Percentiles rank a stretch among this genome's conserved stretches.
These are phyloP conservation scores for Ailanthus altissimus DNA, from an alignment of 345 rosid species.

Conservation along the genomic window DNA sequence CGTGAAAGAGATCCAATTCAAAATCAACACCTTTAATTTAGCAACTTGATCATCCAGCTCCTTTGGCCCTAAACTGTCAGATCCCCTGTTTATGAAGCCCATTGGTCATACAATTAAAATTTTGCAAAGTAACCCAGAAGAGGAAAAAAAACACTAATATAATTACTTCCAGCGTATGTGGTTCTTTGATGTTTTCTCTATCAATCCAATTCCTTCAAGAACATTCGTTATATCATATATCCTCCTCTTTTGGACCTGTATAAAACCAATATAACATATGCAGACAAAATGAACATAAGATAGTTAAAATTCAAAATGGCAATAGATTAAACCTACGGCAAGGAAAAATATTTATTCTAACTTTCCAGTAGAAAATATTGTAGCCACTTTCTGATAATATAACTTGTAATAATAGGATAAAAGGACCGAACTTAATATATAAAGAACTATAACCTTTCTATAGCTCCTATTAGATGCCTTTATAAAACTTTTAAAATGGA, in stretches of 20 bases:
- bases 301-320: neutral
- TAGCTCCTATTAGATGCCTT: neutral
- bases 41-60: slow-evolving; percentile 48
- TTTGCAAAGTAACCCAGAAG: slow-evolving; percentile 10
- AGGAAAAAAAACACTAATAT: neutral
- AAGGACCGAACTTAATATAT: neutral
- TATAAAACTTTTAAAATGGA: neutral
- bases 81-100: slow-evolving; percentile 48
- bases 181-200: slow-evolving; percentile 81
- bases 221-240: slow-evolving; percentile 89
- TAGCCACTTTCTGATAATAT: neutral
- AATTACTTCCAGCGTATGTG: slow-evolving; percentile 79
- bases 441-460: neutral
- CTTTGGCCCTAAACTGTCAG: slow-evolving; percentile 45
- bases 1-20: slow-evolving; percentile 16
- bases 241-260: slow-evolving; percentile 84
- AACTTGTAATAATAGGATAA: slow-evolving; percentile 1
- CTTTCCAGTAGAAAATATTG: too few species aligned
- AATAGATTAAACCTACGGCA: neutral
- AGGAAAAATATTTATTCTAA: neutral
- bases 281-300: slow-evolving; percentile 14
- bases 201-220: slow-evolving; percentile 77
- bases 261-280: slow-evolving; percentile 11
- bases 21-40: slow-evolving; percentile 48
- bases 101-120: slow-evolving; percentile 27